These are phyloP conservation scores for Ophiostoma sp. DNA, from an alignment of 2,329 filamentous ascomycete species.

Conservation along the genomic window DNA sequence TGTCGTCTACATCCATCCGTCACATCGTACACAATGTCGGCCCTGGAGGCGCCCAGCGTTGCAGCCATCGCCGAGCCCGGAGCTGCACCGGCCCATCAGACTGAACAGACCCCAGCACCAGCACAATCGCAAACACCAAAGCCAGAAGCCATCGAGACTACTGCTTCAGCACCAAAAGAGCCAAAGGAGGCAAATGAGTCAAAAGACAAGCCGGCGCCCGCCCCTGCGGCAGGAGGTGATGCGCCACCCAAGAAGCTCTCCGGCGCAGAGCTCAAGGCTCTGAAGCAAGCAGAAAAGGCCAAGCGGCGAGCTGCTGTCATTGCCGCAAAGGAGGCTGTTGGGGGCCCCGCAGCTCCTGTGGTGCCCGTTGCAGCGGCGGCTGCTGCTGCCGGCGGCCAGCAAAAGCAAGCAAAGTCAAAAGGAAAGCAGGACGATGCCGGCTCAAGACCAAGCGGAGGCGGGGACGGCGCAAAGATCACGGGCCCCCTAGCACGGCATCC, in stretches of 20 bases:
- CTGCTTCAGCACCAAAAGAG: background rate
- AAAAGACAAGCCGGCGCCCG: slow-evolving; percentile 16
- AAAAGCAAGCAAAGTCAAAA: slow-evolving; percentile 41
- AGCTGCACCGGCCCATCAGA: slow-evolving; percentile 1
- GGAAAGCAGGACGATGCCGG: slow-evolving; percentile 38
- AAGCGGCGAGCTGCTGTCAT: slow-evolving; percentile 72
- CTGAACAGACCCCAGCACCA: background rate
- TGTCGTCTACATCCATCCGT: no score
- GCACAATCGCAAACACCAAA: background rate
- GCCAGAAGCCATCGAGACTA: background rate
- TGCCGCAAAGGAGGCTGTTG: slow-evolving; percentile 44
- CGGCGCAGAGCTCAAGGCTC: slow-evolving; percentile 78
- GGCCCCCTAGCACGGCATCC: slow-evolving; percentile 25
- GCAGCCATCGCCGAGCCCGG: background rate
- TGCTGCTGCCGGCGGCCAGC: slow-evolving; percentile 37
- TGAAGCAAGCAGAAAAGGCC: slow-evolving; percentile 85
- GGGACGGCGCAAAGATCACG: slow-evolving; percentile 25
- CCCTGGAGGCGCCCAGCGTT: slow-evolving; percentile 16
- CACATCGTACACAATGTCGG: slow-evolving; percentile 3
- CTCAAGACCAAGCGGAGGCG: slow-evolving; percentile 11
- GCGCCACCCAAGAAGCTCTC: slow-evolving; percentile 52
- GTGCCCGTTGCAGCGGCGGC: slow-evolving; percentile 34
- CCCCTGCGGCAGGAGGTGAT: slow-evolving; percentile 22
- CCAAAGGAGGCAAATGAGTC: slow-evolving; percentile 3
- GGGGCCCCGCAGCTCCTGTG: slow-evolving; percentile 37